phyloP scores from a whole-genome alignment of 225 moss, liverwort and hornwort species.

The Thuidium tamariscinum region DNA sequence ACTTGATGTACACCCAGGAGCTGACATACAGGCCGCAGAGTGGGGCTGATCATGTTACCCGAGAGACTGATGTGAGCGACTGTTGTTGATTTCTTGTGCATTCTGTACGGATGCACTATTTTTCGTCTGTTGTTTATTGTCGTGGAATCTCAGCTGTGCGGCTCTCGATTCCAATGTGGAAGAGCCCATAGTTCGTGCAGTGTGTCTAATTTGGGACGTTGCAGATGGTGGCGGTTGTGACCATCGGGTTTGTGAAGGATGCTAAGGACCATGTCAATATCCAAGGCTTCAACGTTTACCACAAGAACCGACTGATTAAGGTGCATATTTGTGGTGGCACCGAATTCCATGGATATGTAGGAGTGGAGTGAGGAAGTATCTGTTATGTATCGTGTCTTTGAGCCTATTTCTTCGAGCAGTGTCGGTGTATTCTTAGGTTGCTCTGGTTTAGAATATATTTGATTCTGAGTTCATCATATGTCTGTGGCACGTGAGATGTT shows the following conservation, averaged over 20 bases:
- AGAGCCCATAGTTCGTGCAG: neutral
- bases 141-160: neutral
- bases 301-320: neutral
- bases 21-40: slow-evolving; percentile 69
- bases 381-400: too few species aligned
- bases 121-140: neutral
- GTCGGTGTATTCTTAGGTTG: neutral
- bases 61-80: slow-evolving; percentile 45
- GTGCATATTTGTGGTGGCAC: too few species aligned
- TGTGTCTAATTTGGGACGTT: neutral
- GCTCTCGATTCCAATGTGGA: neutral
- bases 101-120: neutral
- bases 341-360: too few species aligned
- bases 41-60: slow-evolving; percentile 31
- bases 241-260: slow-evolving; percentile 81
- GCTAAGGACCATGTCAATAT: slow-evolving; percentile 70
- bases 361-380: too few species aligned
- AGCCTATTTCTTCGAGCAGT: too few species aligned
- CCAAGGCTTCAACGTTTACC: slow-evolving; percentile 86
- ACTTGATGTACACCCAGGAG: slow-evolving; percentile 66
- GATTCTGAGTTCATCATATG: too few species aligned
- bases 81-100: neutral
- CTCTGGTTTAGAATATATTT: neutral
- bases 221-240: slow-evolving; percentile 55
- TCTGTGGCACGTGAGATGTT: neutral